These are phyloP conservation scores for Sarocladium strictum DNA, from an alignment of 2,329 filamentous ascomycete genomes.

Conservation along the genomic window DNA sequence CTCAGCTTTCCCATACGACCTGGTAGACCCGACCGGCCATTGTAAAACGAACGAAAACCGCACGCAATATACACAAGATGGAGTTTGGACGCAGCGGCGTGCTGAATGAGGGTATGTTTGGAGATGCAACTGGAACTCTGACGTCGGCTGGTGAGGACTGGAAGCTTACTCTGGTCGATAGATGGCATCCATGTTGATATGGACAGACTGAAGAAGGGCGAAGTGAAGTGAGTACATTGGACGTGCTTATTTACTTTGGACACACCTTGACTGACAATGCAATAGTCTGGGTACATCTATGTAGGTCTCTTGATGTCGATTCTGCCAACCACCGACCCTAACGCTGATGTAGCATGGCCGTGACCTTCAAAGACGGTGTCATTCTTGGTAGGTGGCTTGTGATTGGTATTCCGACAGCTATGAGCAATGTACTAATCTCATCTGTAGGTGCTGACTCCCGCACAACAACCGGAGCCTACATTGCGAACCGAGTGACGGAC, in stretches of 20 bases:
- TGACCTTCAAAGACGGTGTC: slow-evolving; percentile 97
- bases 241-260: no score
- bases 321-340: slow-evolving; percentile 18
- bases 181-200: slow-evolving; percentile 99
- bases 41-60: no score
- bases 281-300: slow-evolving; percentile 91
- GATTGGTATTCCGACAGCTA: neutral
- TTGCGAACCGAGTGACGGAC: slow-evolving; percentile 98
- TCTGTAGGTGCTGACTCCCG: slow-evolving; percentile 78
- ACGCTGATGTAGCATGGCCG: slow-evolving; percentile 69
- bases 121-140: neutral
- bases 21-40: neutral
- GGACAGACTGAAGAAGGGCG: slow-evolving; percentile 96
- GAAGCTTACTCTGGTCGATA: slow-evolving; percentile 29
- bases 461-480: slow-evolving; percentile 96
- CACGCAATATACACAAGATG: slow-evolving; percentile 33
- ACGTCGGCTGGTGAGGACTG: neutral
- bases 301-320: slow-evolving; percentile 45
- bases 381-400: slow-evolving; percentile 67
- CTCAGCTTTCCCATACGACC: neutral
- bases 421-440: slow-evolving; percentile 14
- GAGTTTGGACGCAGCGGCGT: slow-evolving; percentile 58
- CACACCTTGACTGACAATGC: slow-evolving; percentile 23
- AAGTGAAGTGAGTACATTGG: slow-evolving; percentile 77
- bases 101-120: slow-evolving; percentile 54